These are phyloP conservation scores for Suhomyces taliae DNA, from an alignment of 1,139 yeast genomes.

Conservation along the genomic window DNA sequence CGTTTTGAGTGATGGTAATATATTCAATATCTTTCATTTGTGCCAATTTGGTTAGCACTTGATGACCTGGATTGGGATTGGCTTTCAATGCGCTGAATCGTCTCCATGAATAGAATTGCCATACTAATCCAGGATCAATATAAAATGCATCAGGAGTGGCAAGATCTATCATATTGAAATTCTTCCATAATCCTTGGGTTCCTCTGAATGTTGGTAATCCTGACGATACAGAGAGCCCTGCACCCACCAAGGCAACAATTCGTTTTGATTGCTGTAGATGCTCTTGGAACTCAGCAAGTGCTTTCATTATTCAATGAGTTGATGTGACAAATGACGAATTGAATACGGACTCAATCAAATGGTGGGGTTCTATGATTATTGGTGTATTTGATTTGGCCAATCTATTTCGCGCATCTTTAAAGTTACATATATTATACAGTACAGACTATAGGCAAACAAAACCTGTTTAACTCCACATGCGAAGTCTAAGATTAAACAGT, in stretches of 20 bases:
- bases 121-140: conserved; percentile 78
- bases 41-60: conserved; percentile 54
- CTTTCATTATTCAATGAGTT: conserved; percentile 4
- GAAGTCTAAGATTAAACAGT: too few relatives aligned
- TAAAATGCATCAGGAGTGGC: conserved; percentile 92
- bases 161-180: conserved; percentile 74
- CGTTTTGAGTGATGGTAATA: conserved; percentile 77
- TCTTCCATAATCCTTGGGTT: conserved; percentile 73
- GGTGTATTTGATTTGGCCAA: too few relatives aligned
- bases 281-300: conserved; percentile 54
- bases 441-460: neutral
- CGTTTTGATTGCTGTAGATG: conserved; percentile 51
- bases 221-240: conserved; percentile 77
- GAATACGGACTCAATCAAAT: too few relatives aligned
- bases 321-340: too few relatives aligned
- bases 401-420: neutral
- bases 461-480: too few relatives aligned
- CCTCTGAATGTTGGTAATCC: conserved; percentile 78
- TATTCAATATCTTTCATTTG: conserved; percentile 35
- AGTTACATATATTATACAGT: conserved; percentile 7
- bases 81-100: conserved; percentile 65
- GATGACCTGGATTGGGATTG: conserved; percentile 71
- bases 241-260: conserved; percentile 77
- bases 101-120: conserved; percentile 83
- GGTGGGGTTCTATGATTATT: too few relatives aligned